Evolutionary conservation across 1,284 basidiomycete species (phyloP), one percentile per base, ranked within the genome.

Genomic region (Jaminaea rosea): DNA sequence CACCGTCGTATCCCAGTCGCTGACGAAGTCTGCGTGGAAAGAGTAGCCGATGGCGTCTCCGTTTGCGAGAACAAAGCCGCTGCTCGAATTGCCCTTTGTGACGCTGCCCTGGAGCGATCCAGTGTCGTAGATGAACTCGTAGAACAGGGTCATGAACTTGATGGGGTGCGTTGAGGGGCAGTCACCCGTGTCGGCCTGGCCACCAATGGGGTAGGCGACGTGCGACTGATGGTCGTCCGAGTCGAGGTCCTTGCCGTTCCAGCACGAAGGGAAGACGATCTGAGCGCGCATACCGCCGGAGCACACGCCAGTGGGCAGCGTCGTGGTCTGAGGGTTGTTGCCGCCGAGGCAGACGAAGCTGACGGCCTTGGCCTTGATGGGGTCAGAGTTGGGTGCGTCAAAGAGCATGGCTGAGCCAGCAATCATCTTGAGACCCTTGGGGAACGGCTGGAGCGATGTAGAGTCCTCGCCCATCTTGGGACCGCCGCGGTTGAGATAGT

Each of bases 11-110:
- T 75, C 60, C 74, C 74, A 75, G 9, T 64, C 72, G 21, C 77
- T 78, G 63, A 78, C 74, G 65, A 80, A 80, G 65, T 81, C 79
- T 2, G 75, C 79, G 58, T 80, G 79, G 73, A 77, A 78, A 0
- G 77, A 76, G 60, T 75, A 79, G 1, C 56, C 62, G 17, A 57
- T 44, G 10, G 56, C 31, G 45, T 65, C 62, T 8, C 63, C 62
- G 37, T 65, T 63, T n/a, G 54, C 17, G 4, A 65, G 34, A 3
- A 65, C 59, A 50, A 49, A 55, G 4, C 37, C 41, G 17, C 55
- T 54, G 24, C 56, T 47, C 53, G 42, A 48, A 15, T 24, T 17
- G 34, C 56, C 56, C 42, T 49, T 41, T 17, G 44, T 28, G 1
- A n/a, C 26, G n/a, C 23, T 10, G n/a, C n/a, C n/a, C 34, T 36